Evolutionary conservation across 768 basidiomycete genomes (phyloP).

Genomic region (Trametes cubensis): DNA sequence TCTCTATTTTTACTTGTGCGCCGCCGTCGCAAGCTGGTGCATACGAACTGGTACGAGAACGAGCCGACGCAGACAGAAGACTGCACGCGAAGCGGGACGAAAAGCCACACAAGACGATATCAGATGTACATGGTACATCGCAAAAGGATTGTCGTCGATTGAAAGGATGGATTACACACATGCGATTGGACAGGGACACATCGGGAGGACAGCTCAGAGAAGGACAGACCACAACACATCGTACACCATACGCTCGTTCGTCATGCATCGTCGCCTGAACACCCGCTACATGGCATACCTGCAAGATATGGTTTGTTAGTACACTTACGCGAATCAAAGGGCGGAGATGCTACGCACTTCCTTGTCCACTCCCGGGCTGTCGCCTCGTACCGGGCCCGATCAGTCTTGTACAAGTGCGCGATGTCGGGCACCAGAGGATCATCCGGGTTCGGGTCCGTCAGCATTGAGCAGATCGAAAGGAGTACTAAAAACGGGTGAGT

Average conservation of each 20-base stretch:
- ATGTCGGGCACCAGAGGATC: slow-evolving; percentile 99
- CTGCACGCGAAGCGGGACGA: too few species aligned
- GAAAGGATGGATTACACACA: slow-evolving; percentile 23
- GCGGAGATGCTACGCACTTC: slow-evolving; percentile 68
- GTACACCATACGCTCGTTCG: slow-evolving; percentile 26
- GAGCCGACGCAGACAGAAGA: too few species aligned
- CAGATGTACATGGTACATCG: neutral
- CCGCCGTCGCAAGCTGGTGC: too few species aligned
- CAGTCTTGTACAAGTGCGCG: slow-evolving; percentile 99
- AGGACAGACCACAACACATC: slow-evolving; percentile 28
- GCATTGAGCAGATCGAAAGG: slow-evolving; percentile 98
- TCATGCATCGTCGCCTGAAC: slow-evolving; percentile 15
- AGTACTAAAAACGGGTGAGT: slow-evolving; percentile 57
- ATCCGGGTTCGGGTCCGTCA: slow-evolving; percentile 99
- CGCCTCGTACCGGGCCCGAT: slow-evolving; percentile 94
- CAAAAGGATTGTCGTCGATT: slow-evolving; percentile 18
- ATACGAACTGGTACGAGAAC: too few species aligned
- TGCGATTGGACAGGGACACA: slow-evolving; percentile 18
- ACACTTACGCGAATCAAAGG: neutral
- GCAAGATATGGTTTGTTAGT: neutral
- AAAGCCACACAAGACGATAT: too few species aligned
- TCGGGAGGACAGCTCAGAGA: slow-evolving; percentile 17
- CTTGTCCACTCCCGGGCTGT: slow-evolving; percentile 99
- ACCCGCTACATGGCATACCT: slow-evolving; percentile 58
- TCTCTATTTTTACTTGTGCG: too few species aligned